Base-by-base conservation (phyloP, 129 eudicot species). In the Centrapalus pauciflorus region DNA sequence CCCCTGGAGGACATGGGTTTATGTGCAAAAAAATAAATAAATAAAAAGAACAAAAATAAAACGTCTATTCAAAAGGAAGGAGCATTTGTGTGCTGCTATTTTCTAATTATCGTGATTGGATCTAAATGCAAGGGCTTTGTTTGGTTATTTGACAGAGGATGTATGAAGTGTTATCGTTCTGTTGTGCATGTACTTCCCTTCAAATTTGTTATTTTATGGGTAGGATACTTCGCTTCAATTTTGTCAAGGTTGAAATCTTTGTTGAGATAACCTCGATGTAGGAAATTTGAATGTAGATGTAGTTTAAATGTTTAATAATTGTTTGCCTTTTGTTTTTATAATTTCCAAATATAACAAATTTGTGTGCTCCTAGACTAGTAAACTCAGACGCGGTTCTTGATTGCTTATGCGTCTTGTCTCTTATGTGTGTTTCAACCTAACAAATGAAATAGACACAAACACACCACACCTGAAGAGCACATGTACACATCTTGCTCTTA, bases 101-200 rank as follows among this genome's bases (percentile, higher is more conserved):
- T 16, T 5, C 16, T 7, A 50, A 0, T 67, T 33, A 38, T 14
- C 46, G 10, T 13, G 10, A 9, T 67, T 67, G 49, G 61, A 50
- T 50, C 24, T 40, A 33, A n/a, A 32, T 66, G 49, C 23, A 20
- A 3, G 33, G 54, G 23, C 26, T 49, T 50, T 30, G 12, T 46
- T 49, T 49, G 48, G 21, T 29, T 49, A 66, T 49, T 4, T 66
- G 71, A 66, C 12, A 2, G 64, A 66, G 32, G 72, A 38, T 14
- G 41, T 45, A 8, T 46, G 19, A 45, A 29, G 34, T 34, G 29
- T 50, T 19, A 12, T 13, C 6, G 3, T 50, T 66, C 61, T 50
- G 7, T 28, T 29, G 60, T 9, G n/a, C n/a, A 20, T 28, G 51
- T 54, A 50, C 16, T 33, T 41, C n/a, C n/a, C n/a, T 50, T 34